Conservation (phyloP, 352 stramenopile genomes). For the Globisporangium polare region DNA sequence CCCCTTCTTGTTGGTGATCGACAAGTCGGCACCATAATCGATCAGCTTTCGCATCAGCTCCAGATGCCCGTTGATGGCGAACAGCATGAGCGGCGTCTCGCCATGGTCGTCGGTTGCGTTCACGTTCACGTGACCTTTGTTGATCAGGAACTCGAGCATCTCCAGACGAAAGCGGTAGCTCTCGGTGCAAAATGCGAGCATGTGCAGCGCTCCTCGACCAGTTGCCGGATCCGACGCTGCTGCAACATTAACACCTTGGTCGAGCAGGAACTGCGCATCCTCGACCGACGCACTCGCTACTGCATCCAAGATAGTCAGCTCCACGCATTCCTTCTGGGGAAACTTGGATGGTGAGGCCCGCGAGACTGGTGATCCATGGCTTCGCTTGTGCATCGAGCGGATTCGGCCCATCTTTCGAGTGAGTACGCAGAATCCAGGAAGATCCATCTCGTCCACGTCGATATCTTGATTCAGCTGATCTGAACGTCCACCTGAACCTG, state of each 20-base stretch:
- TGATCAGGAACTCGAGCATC: constrained; percentile 55
- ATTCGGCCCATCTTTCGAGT: constrained; percentile 43
- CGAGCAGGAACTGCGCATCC: constrained; percentile 47
- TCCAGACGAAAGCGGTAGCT: constrained; percentile 34
- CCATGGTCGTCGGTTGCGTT: constrained; percentile 36
- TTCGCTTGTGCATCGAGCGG: constrained; percentile 40
- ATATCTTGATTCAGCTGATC: constrained; percentile 20
- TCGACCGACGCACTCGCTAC: constrained; percentile 53
- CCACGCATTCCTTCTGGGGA: background rate
- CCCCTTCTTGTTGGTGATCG: constrained; percentile 22
- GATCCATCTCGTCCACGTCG: constrained; percentile 52
- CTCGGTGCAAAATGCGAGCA: constrained; percentile 56
- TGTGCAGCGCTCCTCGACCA: constrained; percentile 45
- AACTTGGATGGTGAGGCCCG: background rate
- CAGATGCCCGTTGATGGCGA: constrained; percentile 43
- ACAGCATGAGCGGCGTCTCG: constrained; percentile 52
- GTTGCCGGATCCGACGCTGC: constrained; percentile 32
- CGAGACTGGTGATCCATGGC: constrained; percentile 3
- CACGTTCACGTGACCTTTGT: constrained; percentile 29
- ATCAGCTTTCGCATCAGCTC: constrained; percentile 38
- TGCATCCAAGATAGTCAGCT: constrained; percentile 48
- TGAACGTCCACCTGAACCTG: constrained; percentile 1
- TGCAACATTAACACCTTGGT: constrained; percentile 34
- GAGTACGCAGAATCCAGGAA: constrained; percentile 33
- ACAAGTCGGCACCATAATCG: constrained; percentile 22